These are phyloP conservation scores for Peronospora farinosa DNA, from an alignment of 352 stramenopile species.

Conservation along the genomic window DNA sequence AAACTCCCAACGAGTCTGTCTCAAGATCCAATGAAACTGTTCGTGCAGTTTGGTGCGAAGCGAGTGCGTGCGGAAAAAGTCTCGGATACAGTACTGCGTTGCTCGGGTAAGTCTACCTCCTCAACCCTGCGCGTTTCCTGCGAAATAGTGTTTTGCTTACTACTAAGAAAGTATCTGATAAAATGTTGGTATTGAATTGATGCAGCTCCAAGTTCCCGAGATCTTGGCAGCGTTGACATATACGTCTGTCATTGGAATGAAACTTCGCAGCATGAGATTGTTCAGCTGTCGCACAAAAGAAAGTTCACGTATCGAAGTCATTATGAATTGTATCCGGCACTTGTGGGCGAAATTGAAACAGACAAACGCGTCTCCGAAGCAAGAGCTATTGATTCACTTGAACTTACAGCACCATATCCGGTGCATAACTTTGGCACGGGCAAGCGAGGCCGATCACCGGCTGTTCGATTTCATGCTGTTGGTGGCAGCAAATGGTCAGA, in stretches of 20 bases:
- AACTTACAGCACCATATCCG: conserved; percentile 9
- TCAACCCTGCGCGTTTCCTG: neutral
- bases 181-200: neutral
- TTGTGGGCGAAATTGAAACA: conserved; percentile 19
- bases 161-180: neutral
- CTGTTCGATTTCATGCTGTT: conserved; percentile 12
- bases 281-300: conserved; percentile 44
- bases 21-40: conserved; percentile 34
- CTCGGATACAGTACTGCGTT: conserved; percentile 68
- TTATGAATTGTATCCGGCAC: conserved; percentile 29
- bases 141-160: neutral
- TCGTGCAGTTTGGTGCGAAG: conserved; percentile 65
- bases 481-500: conserved; percentile 15
- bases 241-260: conserved; percentile 44
- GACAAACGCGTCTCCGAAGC: conserved; percentile 6
- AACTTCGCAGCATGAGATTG: conserved; percentile 18
- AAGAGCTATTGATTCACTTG: conserved; percentile 9
- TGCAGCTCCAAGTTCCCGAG: conserved; percentile 40
- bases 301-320: conserved; percentile 55
- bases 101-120: conserved; percentile 44
- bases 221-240: conserved; percentile 46
- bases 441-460: conserved; percentile 49
- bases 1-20: conserved; percentile 27
- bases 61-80: conserved; percentile 52
- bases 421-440: conserved; percentile 16